Evolutionary conservation across 441 rosid species (phyloP).

Genomic region (Erodium texanum): DNA sequence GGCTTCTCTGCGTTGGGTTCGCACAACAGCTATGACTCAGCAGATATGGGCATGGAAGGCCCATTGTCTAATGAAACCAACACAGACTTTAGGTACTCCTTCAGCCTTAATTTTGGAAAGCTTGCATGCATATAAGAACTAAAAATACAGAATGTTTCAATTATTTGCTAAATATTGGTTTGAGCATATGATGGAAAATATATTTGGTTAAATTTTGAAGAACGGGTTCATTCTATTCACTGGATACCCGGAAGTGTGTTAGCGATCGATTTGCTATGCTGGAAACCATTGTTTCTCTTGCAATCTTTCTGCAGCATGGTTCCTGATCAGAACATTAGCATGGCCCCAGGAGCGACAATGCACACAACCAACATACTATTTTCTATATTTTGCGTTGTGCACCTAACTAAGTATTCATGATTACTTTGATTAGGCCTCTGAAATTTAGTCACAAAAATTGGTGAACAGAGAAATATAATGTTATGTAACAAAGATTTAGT

Average conservation of each 20-base stretch:
- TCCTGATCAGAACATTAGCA: slow-evolving; percentile 74
- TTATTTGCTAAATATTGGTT: neutral
- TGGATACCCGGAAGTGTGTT: slow-evolving; percentile 92
- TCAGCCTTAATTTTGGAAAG: neutral
- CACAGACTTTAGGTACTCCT: slow-evolving; percentile 64
- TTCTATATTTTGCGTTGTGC: neutral
- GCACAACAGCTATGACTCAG: no score
- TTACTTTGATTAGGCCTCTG: neutral
- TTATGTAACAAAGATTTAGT: no score
- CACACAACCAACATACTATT: slow-evolving; percentile 66
- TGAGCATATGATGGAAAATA: slow-evolving; percentile 6
- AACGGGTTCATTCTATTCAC: slow-evolving; percentile 80
- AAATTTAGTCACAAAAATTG: no score
- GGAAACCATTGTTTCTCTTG: slow-evolving; percentile 75
- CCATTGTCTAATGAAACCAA: slow-evolving; percentile 80
- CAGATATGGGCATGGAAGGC: slow-evolving; percentile 59
- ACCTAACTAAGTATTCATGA: no score
- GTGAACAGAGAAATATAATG: no score
- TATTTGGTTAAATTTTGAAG: slow-evolving; percentile 4
- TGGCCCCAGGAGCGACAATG: slow-evolving; percentile 96
- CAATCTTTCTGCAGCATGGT: slow-evolving; percentile 63
- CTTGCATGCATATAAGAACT: neutral
- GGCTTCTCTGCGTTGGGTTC: no score
- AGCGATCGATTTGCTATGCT: slow-evolving; percentile 89
- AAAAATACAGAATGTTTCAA: neutral